These are phyloP conservation scores for Pythium plurisporium DNA, from an alignment of 352 stramenopile genomes.

Conservation along the genomic window DNA sequence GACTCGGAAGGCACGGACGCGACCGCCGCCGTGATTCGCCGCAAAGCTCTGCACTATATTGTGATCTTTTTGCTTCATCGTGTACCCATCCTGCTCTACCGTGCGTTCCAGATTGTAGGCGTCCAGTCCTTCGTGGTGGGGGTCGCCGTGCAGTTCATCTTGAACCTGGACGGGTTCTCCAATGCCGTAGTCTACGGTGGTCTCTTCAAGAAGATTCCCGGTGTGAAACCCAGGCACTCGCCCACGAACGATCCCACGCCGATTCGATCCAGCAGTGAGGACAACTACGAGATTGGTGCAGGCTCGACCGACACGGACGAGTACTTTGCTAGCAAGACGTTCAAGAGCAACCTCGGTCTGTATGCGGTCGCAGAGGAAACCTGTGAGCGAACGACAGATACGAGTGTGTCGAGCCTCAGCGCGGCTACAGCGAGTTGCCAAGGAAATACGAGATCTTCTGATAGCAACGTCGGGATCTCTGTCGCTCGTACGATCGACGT, in stretches of 20 bases:
- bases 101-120: constrained; percentile 37
- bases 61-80: constrained; percentile 65
- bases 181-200: constrained; percentile 73
- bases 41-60: constrained; percentile 69
- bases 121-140: constrained; percentile 36
- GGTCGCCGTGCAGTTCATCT: constrained; percentile 49
- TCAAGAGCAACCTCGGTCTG: constrained; percentile 5
- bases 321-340: constrained; percentile 4
- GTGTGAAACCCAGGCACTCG: not conserved
- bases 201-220: constrained; percentile 32
- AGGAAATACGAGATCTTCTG: not conserved
- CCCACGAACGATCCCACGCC: not conserved
- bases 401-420: constrained; percentile 7
- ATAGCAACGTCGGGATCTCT: not conserved
- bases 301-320: constrained; percentile 9
- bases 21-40: constrained; percentile 65
- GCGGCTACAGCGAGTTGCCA: not conserved
- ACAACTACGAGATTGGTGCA: constrained; percentile 6
- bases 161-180: constrained; percentile 67
- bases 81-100: constrained; percentile 69
- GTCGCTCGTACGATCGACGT: not conserved
- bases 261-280: constrained; percentile 10
- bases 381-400: constrained; percentile 14
- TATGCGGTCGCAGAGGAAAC: constrained; percentile 13
- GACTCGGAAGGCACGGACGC: constrained; percentile 59